phyloP scores from a whole-genome alignment of 331 rosid species.

The Pyrus hybrid region DNA sequence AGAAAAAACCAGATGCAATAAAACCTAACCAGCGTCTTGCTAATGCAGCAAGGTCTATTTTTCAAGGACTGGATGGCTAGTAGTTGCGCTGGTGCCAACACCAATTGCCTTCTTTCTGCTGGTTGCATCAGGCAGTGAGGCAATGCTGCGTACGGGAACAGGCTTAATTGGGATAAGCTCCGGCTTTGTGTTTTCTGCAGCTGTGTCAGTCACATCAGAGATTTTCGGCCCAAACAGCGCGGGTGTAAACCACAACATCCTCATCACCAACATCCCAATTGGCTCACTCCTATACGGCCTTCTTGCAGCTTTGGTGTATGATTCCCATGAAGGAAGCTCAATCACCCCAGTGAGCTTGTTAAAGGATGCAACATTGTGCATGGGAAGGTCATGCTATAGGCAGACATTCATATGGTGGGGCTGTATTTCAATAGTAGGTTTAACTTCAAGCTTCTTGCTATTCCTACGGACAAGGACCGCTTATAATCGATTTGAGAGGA shows the following conservation, averaged over 20 bases:
- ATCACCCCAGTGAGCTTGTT: not conserved
- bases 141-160: constrained; percentile 45
- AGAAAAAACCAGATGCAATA: not conserved
- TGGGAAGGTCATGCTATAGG: constrained; percentile 62
- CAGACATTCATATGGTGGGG: constrained; percentile 79
- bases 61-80: constrained; percentile 90
- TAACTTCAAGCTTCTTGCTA: constrained; percentile 50
- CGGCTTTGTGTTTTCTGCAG: constrained; percentile 91
- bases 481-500: constrained; percentile 39
- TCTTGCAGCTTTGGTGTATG: constrained; percentile 75
- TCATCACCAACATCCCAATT: constrained; percentile 80
- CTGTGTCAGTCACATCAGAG: constrained; percentile 87
- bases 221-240: constrained; percentile 74
- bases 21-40: constrained; percentile 23
- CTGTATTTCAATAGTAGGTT: constrained; percentile 50
- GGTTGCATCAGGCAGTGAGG: constrained; percentile 44
- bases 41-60: constrained; percentile 72
- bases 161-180: constrained; percentile 82
- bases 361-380: constrained; percentile 43
- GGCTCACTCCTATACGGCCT: constrained; percentile 84
- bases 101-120: constrained; percentile 76
- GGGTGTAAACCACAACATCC: constrained; percentile 81
- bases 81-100: constrained; percentile 68
- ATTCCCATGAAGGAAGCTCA: constrained; percentile 32
- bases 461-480: constrained; percentile 55